Evolutionary conservation across 1,284 basidiomycete species (phyloP).

Genomic region (Trichosporon inkin): DNA sequence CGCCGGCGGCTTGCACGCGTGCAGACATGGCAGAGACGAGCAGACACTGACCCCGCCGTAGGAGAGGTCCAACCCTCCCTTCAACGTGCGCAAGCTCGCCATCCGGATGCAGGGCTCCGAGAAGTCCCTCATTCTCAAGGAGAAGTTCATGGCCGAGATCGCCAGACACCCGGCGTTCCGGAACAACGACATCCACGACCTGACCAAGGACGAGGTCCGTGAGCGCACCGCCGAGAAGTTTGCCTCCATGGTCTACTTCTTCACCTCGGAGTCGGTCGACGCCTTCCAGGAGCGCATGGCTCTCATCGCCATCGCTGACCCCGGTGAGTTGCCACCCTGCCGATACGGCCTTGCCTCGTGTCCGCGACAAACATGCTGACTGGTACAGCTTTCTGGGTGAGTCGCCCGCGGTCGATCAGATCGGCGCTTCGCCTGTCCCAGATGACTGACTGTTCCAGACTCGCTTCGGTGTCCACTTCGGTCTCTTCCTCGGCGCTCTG

Average conservation of each 20-base stretch:
- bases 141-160: conserved; percentile 55
- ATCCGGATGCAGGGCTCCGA: conserved; percentile 49
- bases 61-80: conserved; percentile 55
- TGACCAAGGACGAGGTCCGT: conserved; percentile 56
- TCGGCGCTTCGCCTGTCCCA: not conserved
- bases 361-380: not conserved
- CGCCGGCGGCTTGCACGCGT: not conserved
- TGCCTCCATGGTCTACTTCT: conserved; percentile 52
- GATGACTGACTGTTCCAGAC: conserved; percentile 52
- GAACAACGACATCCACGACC: conserved; percentile 56
- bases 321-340: conserved; percentile 31
- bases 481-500: conserved; percentile 54
- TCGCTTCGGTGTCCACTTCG: conserved; percentile 56
- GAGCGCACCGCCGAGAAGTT: conserved; percentile 55
- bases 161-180: conserved; percentile 56
- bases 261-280: conserved; percentile 52
- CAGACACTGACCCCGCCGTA: conserved; percentile 13
- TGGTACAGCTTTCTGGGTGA: not conserved
- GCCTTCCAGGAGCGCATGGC: conserved; percentile 55
- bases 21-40: not conserved
- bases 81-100: conserved; percentile 52
- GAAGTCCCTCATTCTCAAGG: conserved; percentile 47
- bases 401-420: not conserved
- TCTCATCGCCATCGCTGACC: conserved; percentile 53
- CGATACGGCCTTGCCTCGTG: not conserved